Base-by-base conservation (phyloP, 1,284 basidiomycete species). In the Chiua sp. region DNA sequence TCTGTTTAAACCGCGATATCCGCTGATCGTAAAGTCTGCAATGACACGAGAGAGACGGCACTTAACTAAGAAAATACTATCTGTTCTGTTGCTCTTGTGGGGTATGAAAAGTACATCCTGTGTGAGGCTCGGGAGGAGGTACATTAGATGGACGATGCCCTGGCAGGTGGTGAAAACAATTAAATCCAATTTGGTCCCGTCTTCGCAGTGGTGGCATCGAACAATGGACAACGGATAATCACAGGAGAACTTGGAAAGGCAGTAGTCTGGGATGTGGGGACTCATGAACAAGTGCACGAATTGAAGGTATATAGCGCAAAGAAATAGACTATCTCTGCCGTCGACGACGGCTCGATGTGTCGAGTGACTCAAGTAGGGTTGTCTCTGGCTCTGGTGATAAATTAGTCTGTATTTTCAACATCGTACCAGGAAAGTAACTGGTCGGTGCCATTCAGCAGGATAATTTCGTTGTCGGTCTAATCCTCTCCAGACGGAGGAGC, bases 341-440 rank as follows among this genome's bases (percentile, higher is more conserved):
- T 55, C 53, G 53, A 55, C 30, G n/a, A n/a, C n/a, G n/a, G n/a
- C n/a, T n/a, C n/a, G n/a, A n/a, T n/a, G 53, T 55, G 23, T 55
- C 53, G n/a, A 55, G 26, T 44, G 44, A 55, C 37, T 55, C 53
- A 22, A 55, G 44, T 4, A 30, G 53, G 47, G n/a, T 55, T 47
- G 53, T 23, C 53, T 30, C 53, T 7, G 53, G 53, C 18, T 47
- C 53, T 7, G 33, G 32, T n/a, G 53, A 55, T 30, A 35, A 48
- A 18, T 12, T 44, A 11, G 53, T 55, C 22, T 44, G n/a, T 18
- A 57, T 55, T 23, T 50, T 50, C 48, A 50, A 30, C 20, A 33
- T 50, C 48, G 12, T 11, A 6, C 12, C 30, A 30, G 48, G 48
- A 50, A 1, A 50, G n/a, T 20, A 15, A 18, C 30, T 50, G 18